Evolutionary conservation across 192 early-diverging fungal species (phyloP), one percentile per base, ranked within the genome.

Genomic region (Mortierella alpina): DNA sequence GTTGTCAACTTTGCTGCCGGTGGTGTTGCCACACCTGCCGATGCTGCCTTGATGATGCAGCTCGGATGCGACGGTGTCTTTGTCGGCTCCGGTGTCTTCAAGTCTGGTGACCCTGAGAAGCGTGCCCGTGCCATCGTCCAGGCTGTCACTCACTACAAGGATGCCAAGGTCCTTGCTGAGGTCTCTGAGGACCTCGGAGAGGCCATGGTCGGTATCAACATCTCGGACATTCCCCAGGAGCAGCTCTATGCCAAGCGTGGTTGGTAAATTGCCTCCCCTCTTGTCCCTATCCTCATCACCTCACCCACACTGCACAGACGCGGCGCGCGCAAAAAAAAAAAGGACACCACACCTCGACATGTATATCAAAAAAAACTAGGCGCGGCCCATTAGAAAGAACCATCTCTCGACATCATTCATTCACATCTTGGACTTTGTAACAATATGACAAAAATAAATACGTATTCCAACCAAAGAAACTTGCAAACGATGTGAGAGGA

Each of bases 31-130:
- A 99, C 98, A 46, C 98, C 98, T 39, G 97, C 97, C 31, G 98
- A 99, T 90, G 98, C 97, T 61, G 98, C 96, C 13, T 72, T 99
- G 72, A 98, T 99, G 97, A 99, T 99, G 97, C 96, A 98, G 88
- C 88, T 98, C 53, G 98, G 98, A 50, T 95, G 96, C 86, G 96
- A 98, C 85, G 98, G 98, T 87, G 96, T 95, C 70, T 97, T 99
- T 88, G 97, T 99, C 54, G 96, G 96, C 53, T 97, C 96, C 31
- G 96, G 97, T 62, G 96, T 99, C 86, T 99, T 99, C 89, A 98
- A 97, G 86, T 91, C 89, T 63, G 91, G 92, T 40, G 93, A 98
- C 83, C 96, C 98, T 5, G 94, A 92, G 71, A 96, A 95, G 91
- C 93, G 97, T 66, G 98, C 98, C 49, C 86, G 90, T 49, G 98